Evolutionary conservation across 2,329 filamentous ascomycete genomes (phyloP).

Genomic region (Teratosphaeria nubilosa): DNA sequence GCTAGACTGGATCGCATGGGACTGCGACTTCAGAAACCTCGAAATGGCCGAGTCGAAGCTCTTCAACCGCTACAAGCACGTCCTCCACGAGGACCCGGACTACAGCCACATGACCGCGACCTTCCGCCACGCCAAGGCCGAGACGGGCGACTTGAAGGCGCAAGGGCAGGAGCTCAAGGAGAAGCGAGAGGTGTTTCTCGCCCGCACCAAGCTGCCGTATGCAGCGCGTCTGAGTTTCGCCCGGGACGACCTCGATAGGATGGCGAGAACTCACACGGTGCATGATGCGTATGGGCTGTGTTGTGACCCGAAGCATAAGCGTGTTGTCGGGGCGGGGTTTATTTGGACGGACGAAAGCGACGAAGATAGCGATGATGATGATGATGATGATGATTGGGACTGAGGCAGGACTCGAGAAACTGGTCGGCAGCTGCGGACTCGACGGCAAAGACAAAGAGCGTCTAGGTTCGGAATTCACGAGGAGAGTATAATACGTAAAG

Average conservation of each 20-base stretch:
- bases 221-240: neutral
- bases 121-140: neutral
- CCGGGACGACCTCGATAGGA: neutral
- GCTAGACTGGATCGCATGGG: neutral
- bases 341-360: constrained; percentile 29
- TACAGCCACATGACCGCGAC: neutral
- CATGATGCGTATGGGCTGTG: neutral
- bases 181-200: neutral
- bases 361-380: constrained; percentile 26
- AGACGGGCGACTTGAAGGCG: neutral
- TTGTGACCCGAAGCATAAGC: neutral
- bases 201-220: neutral
- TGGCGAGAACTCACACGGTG: neutral
- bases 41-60: neutral
- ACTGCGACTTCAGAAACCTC: neutral
- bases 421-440: neutral
- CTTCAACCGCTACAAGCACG: neutral
- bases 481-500: too few species aligned
- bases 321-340: neutral
- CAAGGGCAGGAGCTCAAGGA: neutral
- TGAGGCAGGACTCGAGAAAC: constrained; percentile 29
- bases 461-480: too few species aligned
- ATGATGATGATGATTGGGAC: constrained; percentile 27
- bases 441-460: too few species aligned
- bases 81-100: neutral